Percentiles rank a stretch among this genome's conserved stretches.
These are phyloP conservation scores for Histomonas meleagridis DNA, from an alignment of 208 protist genomes.

Conservation along the genomic window DNA sequence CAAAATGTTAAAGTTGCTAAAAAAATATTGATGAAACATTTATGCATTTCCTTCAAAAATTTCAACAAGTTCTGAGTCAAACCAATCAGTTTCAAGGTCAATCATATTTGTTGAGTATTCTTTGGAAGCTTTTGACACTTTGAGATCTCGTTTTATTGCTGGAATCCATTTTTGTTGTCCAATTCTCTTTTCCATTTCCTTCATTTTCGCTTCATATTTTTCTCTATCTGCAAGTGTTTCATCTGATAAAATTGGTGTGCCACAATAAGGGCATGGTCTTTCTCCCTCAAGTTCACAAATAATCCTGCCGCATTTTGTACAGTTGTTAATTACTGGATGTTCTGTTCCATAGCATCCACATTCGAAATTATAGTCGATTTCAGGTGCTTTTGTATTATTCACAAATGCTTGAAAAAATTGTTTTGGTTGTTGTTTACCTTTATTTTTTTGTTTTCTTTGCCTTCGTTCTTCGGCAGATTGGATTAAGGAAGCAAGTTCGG, in stretches of 20 bases:
- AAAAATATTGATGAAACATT: no score
- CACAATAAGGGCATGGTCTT: slow-evolving; percentile 18
- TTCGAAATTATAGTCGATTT: slow-evolving; percentile 23
- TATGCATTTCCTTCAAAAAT: no score
- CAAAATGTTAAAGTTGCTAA: no score
- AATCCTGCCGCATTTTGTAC: background rate
- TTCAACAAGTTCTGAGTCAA: background rate
- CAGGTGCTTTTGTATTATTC: background rate
- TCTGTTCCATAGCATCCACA: slow-evolving; percentile 2
- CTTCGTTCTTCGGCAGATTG: background rate
- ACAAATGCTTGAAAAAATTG: slow-evolving; percentile 6
- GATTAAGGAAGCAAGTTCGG: background rate
- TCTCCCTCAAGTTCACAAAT: background rate
- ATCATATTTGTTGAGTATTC: background rate
- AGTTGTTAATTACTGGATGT: slow-evolving; percentile 11
- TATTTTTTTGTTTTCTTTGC: background rate
- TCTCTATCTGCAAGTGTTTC: background rate
- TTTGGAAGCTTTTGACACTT: background rate
- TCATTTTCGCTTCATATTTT: background rate
- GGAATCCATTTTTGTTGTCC: background rate
- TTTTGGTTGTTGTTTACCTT: background rate
- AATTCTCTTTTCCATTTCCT: background rate
- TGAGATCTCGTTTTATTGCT: background rate
- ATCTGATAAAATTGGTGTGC: slow-evolving; percentile 29
- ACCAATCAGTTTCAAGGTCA: slow-evolving; percentile 30